Evolutionary conservation across 345 rosid species (phyloP).

Genomic region (Diplotaxis tenuifolia): DNA sequence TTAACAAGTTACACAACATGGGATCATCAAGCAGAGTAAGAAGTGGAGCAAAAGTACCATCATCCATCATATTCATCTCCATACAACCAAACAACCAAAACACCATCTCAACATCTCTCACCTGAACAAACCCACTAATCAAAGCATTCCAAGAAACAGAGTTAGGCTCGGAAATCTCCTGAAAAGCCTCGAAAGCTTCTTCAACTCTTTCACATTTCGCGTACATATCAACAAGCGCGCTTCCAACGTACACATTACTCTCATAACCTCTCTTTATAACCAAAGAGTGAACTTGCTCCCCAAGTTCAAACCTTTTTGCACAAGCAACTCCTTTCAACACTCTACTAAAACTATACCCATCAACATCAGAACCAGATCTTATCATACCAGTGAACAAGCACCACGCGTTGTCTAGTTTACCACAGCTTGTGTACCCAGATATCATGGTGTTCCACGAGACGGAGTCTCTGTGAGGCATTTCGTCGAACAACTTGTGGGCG

Average conservation of each 20-base stretch:
- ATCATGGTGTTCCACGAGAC: conserved; percentile 80
- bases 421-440: conserved; percentile 53
- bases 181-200: conserved; percentile 52
- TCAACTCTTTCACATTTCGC: conserved; percentile 58
- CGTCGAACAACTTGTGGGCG: conserved; percentile 60
- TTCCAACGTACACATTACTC: conserved; percentile 55
- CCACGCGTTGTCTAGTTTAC: conserved; percentile 45
- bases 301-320: conserved; percentile 44
- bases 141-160: conserved; percentile 73
- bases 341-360: conserved; percentile 62
- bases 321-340: conserved; percentile 61
- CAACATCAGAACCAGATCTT: conserved; percentile 37
- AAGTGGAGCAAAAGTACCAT: conserved; percentile 76
- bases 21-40: conserved; percentile 62
- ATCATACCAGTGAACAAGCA: conserved; percentile 45
- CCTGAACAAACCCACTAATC: conserved; percentile 59
- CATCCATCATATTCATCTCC: conserved; percentile 57
- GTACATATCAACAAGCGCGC: conserved; percentile 72
- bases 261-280: conserved; percentile 46
- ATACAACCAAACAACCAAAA: conserved; percentile 56
- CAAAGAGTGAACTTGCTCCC: conserved; percentile 57
- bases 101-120: conserved; percentile 41
- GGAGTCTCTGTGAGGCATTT: conserved; percentile 52
- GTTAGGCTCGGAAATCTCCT: conserved; percentile 48
- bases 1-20: conserved; percentile 34